Evolutionary conservation across 2,329 filamentous ascomycete genomes (phyloP), one percentile per base, ranked within the genome.

Genomic region (Fusarium staphyleae): DNA sequence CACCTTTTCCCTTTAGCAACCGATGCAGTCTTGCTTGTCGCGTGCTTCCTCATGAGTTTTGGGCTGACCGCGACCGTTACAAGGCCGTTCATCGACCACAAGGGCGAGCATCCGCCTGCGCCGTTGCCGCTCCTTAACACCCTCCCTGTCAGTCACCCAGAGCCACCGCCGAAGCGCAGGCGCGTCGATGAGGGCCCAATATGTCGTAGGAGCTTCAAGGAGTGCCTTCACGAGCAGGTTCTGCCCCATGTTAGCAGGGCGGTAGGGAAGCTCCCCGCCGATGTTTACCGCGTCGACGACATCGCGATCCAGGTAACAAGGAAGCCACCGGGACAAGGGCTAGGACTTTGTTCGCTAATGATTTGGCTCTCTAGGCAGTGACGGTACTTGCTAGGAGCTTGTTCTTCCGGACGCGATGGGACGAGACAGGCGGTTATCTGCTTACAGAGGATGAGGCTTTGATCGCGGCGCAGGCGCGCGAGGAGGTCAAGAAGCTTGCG

Each of bases 101-200:
- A 67, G 7, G 57, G 50, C 33, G 66, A 67, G 5, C 55, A 52
- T 34, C 52, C 52, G 9, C 40, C 48, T 22, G 55, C 48, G 6
- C 46, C 60, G 9, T 30, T 64, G 12, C 29, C 44, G n/a, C 28
- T 60, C 1, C 19, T 51, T 9, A 44, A 49, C n/a, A 47, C 28
- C 19, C 33, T 58, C 12, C 55, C 49, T 0, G 12, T 49, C 10
- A 42, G 51, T 12, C 53, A 45, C 11, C 53, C 66, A 15, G 69
- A 67, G 43, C 69, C 72, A 40, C 67, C 69, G 6, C 45, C 53
- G 6, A 75, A 75, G 59, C 64, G 66, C 30, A 65, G 67, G 47
- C 69, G 72, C 45, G 62, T 72, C 3, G 61, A 62, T 5, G 30
- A 63, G 18, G 58, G 47, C 36, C 33, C 40, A 37, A 33, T 48